Base-by-base conservation (phyloP, 2,329 filamentous ascomycete species). In the Penicillium capsulatum region DNA sequence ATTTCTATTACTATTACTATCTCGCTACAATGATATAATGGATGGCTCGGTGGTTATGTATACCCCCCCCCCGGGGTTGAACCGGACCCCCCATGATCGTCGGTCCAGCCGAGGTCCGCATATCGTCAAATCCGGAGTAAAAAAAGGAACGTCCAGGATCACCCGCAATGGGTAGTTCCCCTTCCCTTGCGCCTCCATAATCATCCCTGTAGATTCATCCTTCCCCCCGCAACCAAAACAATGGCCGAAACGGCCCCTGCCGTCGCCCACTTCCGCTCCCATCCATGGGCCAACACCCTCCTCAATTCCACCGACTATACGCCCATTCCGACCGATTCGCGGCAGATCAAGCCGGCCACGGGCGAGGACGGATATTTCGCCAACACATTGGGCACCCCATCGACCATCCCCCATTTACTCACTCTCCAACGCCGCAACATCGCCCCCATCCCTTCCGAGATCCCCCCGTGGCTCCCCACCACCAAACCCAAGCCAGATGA, bases 291-390 rank as follows among this genome's bases (percentile, higher is more conserved):
- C 28, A 48, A 53, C 13, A 50, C 50, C 7, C 53, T 64, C 17
- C 53, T 68, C 36, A 48, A 58, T 30, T 57, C 59, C 13, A 44
- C 58, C 14, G 55, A 63, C 43, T 70, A 70, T 52, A 56, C 51
- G 31, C 48, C 63, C 19, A 62, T 69, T 37, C 52, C 55, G 30
- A 69, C 66, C 31, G 64, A 61, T 44, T 66, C 67, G 2, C 64
- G 69, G 8, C 54, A 54, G 8, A 48, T 57, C 46, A 71, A 71
- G 44, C 55, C 59, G 7, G 44, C 54, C 22, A 60, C 60, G 7
- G 66, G 67, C 31, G 69, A 71, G 58, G 67, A 72, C 40, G 61
- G 61, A 36, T 71, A 63, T 55, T 66, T 71, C 40, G 56, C 62
- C 7, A 48, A 53, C 19, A 70, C 67, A 1, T 49, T 71, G 22